Conservation (phyloP, 1,284 basidiomycete species). For the Apiotrichum sp. region DNA sequence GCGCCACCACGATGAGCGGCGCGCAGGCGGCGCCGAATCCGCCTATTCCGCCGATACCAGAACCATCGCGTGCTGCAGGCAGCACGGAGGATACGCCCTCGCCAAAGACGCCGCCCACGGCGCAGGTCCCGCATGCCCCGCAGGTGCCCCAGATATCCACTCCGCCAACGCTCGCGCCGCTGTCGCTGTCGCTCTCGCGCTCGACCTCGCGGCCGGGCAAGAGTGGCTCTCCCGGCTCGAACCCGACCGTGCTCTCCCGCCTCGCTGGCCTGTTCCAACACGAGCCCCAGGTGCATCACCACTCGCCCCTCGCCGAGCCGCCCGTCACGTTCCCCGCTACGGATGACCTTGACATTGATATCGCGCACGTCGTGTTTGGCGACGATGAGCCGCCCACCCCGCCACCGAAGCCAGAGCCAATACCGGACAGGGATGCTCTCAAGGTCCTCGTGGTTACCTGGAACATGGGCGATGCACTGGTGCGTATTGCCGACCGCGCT, state of each 20-base stretch:
- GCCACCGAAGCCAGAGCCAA: background rate
- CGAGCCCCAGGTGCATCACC: background rate
- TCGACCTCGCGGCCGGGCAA: no score
- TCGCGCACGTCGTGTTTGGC: background rate
- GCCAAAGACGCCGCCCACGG: no score
- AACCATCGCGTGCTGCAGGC: background rate
- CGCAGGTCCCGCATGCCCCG: no score
- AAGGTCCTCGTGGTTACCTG: constrained; percentile 51
- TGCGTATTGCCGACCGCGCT: constrained; percentile 19
- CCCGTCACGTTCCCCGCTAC: background rate
- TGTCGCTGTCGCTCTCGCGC: no score
- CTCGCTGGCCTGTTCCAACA: constrained; percentile 18
- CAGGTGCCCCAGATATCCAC: no score
- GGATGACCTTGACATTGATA: background rate
- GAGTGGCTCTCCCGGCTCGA: no score
- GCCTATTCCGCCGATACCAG: background rate
- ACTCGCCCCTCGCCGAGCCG: background rate
- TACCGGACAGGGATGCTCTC: constrained; percentile 39
- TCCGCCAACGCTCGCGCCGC: no score
- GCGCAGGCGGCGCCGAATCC: background rate
- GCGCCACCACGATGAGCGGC: constrained; percentile 3
- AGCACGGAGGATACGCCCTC: no score
- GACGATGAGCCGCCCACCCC: background rate
- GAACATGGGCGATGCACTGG: constrained; percentile 51
- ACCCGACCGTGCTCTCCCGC: constrained; percentile 3